Base-by-base conservation (phyloP, 345 rosid species). In the Linum tenue region DNA sequence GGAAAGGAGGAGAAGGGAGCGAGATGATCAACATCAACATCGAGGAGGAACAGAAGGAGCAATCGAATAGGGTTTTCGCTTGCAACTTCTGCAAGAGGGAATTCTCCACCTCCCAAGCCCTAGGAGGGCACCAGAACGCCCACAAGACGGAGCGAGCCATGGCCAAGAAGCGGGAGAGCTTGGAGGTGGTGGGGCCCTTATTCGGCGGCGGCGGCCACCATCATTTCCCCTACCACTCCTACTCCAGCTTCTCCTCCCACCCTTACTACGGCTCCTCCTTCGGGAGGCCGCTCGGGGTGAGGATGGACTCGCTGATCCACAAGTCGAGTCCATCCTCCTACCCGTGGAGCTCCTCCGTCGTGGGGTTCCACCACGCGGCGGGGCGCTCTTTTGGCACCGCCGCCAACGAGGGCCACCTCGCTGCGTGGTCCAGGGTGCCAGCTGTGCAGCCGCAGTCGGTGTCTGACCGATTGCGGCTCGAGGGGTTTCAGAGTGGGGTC, bases 101-200 rank as follows among this genome's bases (percentile, higher is more conserved):
- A 51, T 85, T 86, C 72, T 76, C 87, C 0, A 82, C 82, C 0
- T 84, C 89, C 0, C 94, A 86, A 66, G 94, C 94, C n/a, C 70
- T 89, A 0, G 94, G 94, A 3, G 94, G 94, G 3, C 94, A 89
- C 67, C 96, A 89, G 63, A 89, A 89, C 50, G 94, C 89, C 2
- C 94, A 89, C 65, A 89, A 84, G 73, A 85, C 81, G 72, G 94
- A 89, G 68, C 78, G 91, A 4, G 72, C 79, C 0, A 9, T 81
- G 9, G 89, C 86, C 9, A 89, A 89, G 65, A 80, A 71, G 65
- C 75, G 77, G 9, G 77, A 84, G 56, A 6, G 37, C 4, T 85
- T 74, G 39, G 63, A 69, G 61, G 77, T 68, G 3, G 37, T 60
- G 14, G 48, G 59, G 38, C 51, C 43, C 36, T 39, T 67, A 3